Conservation (phyloP, 345 rosid genomes). For the Sisymbrium irio region DNA sequence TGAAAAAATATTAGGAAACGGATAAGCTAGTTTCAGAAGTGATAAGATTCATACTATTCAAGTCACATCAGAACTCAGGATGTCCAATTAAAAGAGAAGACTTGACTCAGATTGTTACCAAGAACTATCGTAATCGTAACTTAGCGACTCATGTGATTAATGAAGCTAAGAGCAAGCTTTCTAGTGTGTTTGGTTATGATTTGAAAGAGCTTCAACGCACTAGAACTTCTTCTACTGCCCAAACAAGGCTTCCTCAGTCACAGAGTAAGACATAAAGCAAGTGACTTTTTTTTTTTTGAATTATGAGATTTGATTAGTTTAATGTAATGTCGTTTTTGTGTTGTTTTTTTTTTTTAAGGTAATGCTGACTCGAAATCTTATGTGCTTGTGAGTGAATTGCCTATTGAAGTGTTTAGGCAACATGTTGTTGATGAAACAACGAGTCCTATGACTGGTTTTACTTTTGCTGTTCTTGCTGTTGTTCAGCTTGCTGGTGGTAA, state of each 20-base stretch:
- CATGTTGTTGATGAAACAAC: conserved; percentile 59
- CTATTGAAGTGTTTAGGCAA: conserved; percentile 57
- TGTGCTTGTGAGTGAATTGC: conserved; percentile 71
- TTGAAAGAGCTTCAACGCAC: conserved; percentile 76
- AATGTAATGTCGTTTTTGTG: not conserved
- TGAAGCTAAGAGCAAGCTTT: conserved; percentile 67
- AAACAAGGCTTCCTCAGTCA: conserved; percentile 51
- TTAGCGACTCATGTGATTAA: conserved; percentile 66
- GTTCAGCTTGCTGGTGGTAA: conserved; percentile 86
- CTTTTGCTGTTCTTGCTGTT: conserved; percentile 68
- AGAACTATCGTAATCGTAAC: conserved; percentile 60
- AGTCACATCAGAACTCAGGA: conserved; percentile 72
- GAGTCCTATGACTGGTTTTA: conserved; percentile 62
- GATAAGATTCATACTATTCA: conserved; percentile 74
- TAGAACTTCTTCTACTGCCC: conserved; percentile 53
- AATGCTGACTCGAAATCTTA: conserved; percentile 65
- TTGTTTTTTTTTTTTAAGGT: conserved; percentile 43
- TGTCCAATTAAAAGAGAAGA: conserved; percentile 90
- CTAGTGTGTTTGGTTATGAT: conserved; percentile 65
- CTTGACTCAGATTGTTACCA: conserved; percentile 76
- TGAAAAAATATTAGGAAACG: conserved; percentile 46
- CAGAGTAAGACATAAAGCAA: conserved; percentile 41
- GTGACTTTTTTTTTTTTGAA: not conserved
- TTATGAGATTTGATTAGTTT: not conserved
- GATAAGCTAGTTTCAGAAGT: conserved; percentile 93